Evolutionary conservation across 352 stramenopile species (phyloP).

Genomic region (Pythium dissimile): DNA sequence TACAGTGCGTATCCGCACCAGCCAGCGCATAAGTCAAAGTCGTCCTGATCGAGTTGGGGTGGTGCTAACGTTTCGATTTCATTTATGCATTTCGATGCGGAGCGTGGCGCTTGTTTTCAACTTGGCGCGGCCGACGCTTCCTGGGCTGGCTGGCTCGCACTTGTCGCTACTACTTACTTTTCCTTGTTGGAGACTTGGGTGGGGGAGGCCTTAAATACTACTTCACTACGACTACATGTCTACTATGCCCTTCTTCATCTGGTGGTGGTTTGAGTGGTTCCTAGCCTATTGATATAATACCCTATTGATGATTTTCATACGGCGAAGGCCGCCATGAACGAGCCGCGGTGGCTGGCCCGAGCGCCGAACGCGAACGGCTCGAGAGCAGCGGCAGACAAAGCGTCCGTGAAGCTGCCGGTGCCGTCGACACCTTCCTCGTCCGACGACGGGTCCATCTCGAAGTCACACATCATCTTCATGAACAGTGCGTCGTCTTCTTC

Average conservation of each 20-base stretch:
- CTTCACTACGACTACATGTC: slow-evolving; percentile 11
- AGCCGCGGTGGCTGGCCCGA: background rate
- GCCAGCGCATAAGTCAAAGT: slow-evolving; percentile 17
- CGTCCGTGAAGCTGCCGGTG: slow-evolving; percentile 8
- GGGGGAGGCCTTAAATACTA: slow-evolving; percentile 27
- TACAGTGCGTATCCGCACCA: slow-evolving; percentile 75
- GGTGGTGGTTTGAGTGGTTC: background rate
- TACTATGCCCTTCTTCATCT: slow-evolving; percentile 8
- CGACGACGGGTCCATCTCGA: slow-evolving; percentile 15
- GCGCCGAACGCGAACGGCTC: slow-evolving; percentile 20
- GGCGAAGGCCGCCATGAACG: slow-evolving; percentile 17
- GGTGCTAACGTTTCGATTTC: background rate
- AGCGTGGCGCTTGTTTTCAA: no score
- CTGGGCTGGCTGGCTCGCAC: background rate
- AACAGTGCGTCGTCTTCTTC: slow-evolving; percentile 25
- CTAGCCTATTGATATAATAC: slow-evolving; percentile 1
- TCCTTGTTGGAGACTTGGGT: background rate
- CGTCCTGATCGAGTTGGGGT: background rate
- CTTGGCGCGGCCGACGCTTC: background rate
- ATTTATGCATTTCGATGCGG: slow-evolving; percentile 12
- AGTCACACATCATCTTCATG: slow-evolving; percentile 26
- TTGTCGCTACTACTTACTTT: slow-evolving; percentile 9
- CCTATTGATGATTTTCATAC: slow-evolving; percentile 8
- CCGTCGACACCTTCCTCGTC: slow-evolving; percentile 3
- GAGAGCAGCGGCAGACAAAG: slow-evolving; percentile 9